Evolutionary conservation across 78 protist genomes (phyloP).

Genomic region (Chrysochromulina parva): DNA sequence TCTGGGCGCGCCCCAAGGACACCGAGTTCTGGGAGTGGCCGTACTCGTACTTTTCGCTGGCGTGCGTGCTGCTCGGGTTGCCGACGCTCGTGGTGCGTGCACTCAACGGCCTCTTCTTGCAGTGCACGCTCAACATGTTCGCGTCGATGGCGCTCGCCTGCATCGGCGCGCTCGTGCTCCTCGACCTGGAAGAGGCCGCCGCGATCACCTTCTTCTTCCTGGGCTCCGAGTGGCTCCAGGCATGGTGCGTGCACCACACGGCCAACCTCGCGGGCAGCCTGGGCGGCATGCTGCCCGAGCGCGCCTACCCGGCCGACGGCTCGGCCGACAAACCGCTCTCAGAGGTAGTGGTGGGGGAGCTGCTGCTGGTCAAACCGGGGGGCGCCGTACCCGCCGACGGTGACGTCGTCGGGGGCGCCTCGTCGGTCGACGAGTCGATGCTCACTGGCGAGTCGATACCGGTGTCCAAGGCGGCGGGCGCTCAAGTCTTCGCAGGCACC

Average conservation of each 20-base stretch:
- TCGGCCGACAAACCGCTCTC: not conserved
- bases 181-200: not conserved
- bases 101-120: not conserved
- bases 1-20: not conserved
- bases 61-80: not conserved
- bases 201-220: not conserved
- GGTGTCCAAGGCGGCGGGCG: not conserved
- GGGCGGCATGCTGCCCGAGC: not conserved
- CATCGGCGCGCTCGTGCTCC: not conserved
- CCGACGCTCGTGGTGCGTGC: not conserved
- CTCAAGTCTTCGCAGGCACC: not conserved
- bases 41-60: not conserved
- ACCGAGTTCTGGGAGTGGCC: not conserved
- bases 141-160: not conserved
- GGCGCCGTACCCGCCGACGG: not conserved
- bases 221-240: not conserved
- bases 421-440: not conserved
- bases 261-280: not conserved
- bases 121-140: not conserved
- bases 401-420: not conserved
- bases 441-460: not conserved
- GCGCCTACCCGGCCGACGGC: not conserved
- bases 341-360: not conserved
- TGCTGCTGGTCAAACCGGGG: not conserved
- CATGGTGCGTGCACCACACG: slow-evolving; percentile 19